These are phyloP conservation scores for Globisporangium okanoganense DNA, from an alignment of 352 stramenopile species.

Conservation along the genomic window DNA sequence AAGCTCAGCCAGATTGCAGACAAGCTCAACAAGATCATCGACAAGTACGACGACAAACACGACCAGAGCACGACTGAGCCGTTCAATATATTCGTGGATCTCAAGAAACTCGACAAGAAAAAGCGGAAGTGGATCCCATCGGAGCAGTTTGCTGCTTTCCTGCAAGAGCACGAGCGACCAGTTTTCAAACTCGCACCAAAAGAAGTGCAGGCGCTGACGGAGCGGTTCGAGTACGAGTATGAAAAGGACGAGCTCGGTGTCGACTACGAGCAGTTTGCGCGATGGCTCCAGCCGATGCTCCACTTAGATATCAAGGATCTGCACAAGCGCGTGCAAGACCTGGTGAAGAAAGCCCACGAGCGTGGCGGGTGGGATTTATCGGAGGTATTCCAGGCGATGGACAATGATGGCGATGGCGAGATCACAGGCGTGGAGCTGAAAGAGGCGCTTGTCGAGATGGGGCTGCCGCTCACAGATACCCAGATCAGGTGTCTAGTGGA, in stretches of 20 bases:
- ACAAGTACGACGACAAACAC: conserved; percentile 51
- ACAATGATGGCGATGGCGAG: conserved; percentile 47
- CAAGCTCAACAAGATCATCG: conserved; percentile 41
- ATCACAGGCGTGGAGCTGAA: conserved; percentile 56
- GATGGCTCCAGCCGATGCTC: conserved; percentile 64
- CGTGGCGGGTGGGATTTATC: conserved; percentile 42
- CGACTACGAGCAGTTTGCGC: conserved; percentile 67
- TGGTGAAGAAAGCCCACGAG: conserved; percentile 35
- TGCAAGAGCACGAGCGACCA: conserved; percentile 23
- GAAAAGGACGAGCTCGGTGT: conserved; percentile 46
- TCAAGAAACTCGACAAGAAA: conserved; percentile 57
- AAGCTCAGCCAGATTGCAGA: conserved; percentile 49
- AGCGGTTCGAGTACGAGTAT: conserved; percentile 73
- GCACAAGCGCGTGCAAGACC: conserved; percentile 37
- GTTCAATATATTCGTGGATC: conserved; percentile 34
- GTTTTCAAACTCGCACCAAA: conserved; percentile 33
- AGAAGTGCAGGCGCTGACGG: conserved; percentile 33
- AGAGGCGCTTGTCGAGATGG: conserved; percentile 55
- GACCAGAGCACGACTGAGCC: conserved; percentile 31
- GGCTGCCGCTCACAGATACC: conserved; percentile 56
- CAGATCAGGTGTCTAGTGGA: conserved; percentile 60
- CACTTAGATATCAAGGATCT: conserved; percentile 58
- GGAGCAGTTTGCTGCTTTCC: conserved; percentile 29
- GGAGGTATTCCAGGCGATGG: conserved; percentile 60
- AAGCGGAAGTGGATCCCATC: conserved; percentile 52